Evolutionary conservation across 139 green algal species (phyloP), one percentile per base, ranked within the genome.

Genomic region (Chlamydomonas applanata): DNA sequence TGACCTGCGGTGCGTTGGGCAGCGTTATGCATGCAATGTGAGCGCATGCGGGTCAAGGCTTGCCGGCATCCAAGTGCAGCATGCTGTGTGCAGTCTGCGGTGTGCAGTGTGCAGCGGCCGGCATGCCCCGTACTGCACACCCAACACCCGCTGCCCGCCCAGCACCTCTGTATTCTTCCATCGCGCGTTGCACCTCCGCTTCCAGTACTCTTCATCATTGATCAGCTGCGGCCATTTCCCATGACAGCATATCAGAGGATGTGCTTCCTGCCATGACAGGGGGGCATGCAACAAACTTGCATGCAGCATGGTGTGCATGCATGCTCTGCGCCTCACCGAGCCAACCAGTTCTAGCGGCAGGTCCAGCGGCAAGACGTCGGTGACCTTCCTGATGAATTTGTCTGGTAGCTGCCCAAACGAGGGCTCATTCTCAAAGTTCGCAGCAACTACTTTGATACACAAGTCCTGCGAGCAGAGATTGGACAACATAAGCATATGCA

Each of bases 201-300:
- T 76, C 91, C 91, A 96, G 71, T 96, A 96, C 2, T 74, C 72
- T 36, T 95, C 91, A 46, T 94, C 88, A 25, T 74, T 65, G 54
- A 92, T 91, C n/a, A 89, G 22, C 67, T 84, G 74, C 30, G 57
- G 54, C n/a, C n/a, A n/a, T 11, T 32, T 4, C 24, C 13, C 54
- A 62, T 17, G 9, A 11, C 13, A 62, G 22, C 54, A 62, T 62
- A 4, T 62, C 11, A 27, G 11, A 17, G 7, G 11, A 49, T 49
- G 11, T 49, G 40, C 7, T 11, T 49, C 7, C 40, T 49, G 40
- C 7, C 40, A 19, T 49, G n/a, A n/a, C n/a, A n/a, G n/a, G n/a
- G n/a, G n/a, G n/a, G n/a, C n/a, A n/a, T n/a, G n/a, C n/a, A n/a
- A n/a, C n/a, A n/a, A n/a, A n/a, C 11, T 11, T 49, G 40, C 40